Base-by-base conservation (phyloP, 768 basidiomycete species). In the Hygrocybe punicea region DNA sequence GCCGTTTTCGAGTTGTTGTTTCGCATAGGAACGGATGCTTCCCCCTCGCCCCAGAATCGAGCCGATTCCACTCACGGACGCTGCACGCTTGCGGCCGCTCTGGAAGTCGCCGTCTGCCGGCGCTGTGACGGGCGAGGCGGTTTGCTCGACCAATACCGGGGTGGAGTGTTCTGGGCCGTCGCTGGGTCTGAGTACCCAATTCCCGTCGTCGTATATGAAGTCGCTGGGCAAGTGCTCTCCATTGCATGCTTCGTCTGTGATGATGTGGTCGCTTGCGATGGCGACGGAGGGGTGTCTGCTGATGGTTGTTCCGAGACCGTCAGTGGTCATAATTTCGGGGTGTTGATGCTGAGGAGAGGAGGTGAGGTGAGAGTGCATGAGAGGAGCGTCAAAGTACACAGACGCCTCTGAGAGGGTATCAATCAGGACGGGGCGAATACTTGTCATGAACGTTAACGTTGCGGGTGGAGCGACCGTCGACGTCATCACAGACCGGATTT, bases 351-450 rank as follows among this genome's bases (percentile, higher is more conserved):
- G 11, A 8, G 19, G 19, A 11, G 44, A 46, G 44, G 13, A 10
- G 25, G 17, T n/a, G 29, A 24, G n/a, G 21, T 44, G 13, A 16
- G 16, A 39, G 37, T 21, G 40, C 13, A 24, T 24, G 51, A 44
- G 16, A 24, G 51, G 51, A n/a, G 51, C 51, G 37, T 53, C 51
- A 24, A 39, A 53, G 36, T 53, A 53, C 9, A 53, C 11, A 11
- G 51, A 53, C 21, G 16, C 39, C n/a, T 53, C 51, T 34, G 48
- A 50, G 16, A 17, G 45, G 11, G 45, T 9, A 5, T 47, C 45
- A 5, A 6, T 11, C 11, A 6, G 39, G 39, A 23, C 23, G 13
- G 16, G 11, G 17, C 7, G 7, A 17, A 5, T 23, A 19, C 11
- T 19, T 17, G 45, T 42, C 39, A 42, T 42, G 29, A 8, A n/a